These are phyloP conservation scores for Capsicum baccatum DNA, from an alignment of 257 asterid species.

Conservation along the genomic window DNA sequence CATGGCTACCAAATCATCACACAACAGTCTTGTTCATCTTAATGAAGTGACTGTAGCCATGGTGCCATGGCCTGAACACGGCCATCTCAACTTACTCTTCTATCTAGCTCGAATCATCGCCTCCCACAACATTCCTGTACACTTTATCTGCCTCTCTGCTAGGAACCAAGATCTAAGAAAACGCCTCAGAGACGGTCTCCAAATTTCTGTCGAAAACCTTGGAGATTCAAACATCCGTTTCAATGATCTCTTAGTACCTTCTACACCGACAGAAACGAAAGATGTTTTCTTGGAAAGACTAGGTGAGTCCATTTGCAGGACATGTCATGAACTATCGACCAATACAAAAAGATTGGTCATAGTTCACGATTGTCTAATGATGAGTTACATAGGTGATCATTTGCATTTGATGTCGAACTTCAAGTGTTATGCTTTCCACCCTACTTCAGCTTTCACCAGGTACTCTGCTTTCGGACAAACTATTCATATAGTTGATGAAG, in stretches of 20 bases:
- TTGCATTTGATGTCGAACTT: background rate
- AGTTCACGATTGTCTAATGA: background rate
- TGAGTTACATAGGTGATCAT: background rate
- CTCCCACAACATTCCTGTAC: conserved; percentile 17
- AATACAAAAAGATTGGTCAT: background rate
- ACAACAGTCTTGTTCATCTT: background rate
- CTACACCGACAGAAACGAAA: background rate
- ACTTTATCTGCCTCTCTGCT: background rate
- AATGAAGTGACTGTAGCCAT: conserved; percentile 17
- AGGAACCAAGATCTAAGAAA: background rate
- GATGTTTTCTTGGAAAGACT: conserved; percentile 9
- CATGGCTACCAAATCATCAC: background rate
- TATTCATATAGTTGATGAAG: background rate
- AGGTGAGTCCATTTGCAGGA: background rate
- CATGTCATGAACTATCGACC: conserved; percentile 10
- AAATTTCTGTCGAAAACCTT: background rate
- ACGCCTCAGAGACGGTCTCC: background rate
- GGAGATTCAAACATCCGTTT: background rate
- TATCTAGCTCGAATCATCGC: background rate
- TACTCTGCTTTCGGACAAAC: background rate
- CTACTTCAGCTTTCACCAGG: conserved; percentile 16
- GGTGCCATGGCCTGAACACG: conserved; percentile 20
- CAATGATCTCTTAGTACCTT: conserved; percentile 4
- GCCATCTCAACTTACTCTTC: conserved; percentile 6
- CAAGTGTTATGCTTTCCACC: conserved; percentile 15